Evolutionary conservation across 2,329 filamentous ascomycete genomes (phyloP), one percentile per base, ranked within the genome.

Genomic region (Tolypocladium nubicola): DNA sequence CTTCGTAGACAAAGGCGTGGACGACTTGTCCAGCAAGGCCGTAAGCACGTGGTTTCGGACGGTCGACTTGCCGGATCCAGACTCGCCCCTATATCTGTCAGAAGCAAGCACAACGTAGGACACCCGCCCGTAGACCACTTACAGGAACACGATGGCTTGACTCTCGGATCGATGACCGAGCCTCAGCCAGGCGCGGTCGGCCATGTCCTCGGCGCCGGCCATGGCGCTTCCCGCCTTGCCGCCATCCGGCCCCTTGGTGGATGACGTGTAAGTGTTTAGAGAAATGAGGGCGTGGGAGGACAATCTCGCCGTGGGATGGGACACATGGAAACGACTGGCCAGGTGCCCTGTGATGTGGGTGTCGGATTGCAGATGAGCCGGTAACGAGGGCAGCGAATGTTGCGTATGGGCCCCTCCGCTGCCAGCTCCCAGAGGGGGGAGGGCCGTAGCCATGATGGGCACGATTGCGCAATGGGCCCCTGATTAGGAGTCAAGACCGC

Each of bases 51-150:
- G 94, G 49, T 90, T 89, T 61, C 94, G 87, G 66, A 97, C 79
- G 0, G 94, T 99, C 0, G 94, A 97, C 77, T 99, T 99, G 65
- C 94, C 94, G 38, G 94, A 87, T 52, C 94, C 94, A 58, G 91
- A 96, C 80, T 99, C 94, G 72, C 94, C 94, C 63, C 92, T 97
- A 63, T 19, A 52, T 11, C 26, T 13, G 47, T 52, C 47, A 52
- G 47, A 35, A 37, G 4, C 30, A 16, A 35, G 30, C 30, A 52
- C 21, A 21, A 14, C 11, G 10, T 19, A 37, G 4, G 30, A 14
- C 21, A 19, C 1, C 9, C 6, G 47, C 19, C 19, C n/a, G 40
- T 14, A 37, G 5, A 21, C 38, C 30, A 30, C 90, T 78, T 81
- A 97, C 91, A 99, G 75, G 66, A 99, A 97, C 2, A 97, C 80